phyloP scores from a whole-genome alignment of 2,329 filamentous ascomycete genomes.

The Cercospora canescens region DNA sequence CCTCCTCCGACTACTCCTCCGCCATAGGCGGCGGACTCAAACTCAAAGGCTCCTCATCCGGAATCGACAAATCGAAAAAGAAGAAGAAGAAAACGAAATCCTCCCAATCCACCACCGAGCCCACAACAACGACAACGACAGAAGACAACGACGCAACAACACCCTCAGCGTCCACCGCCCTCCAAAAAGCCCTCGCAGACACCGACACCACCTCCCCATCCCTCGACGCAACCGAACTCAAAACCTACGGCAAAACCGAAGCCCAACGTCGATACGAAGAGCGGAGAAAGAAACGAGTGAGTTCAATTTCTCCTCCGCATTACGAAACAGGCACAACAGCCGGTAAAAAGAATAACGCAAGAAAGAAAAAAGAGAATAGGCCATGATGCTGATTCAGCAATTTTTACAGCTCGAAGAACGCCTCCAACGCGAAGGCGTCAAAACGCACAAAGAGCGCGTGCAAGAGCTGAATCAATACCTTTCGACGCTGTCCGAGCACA shows the following conservation, averaged over 20 bases:
- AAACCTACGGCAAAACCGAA: constrained; percentile 68
- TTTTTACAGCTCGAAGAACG: constrained; percentile 71
- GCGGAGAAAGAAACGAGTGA: constrained; percentile 73
- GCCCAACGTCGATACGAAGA: constrained; percentile 82
- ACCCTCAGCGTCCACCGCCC: constrained; percentile 28
- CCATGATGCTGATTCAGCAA: background rate
- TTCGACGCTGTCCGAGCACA: constrained; percentile 89
- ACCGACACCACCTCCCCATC: constrained; percentile 29
- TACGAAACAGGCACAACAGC: too few relatives aligned
- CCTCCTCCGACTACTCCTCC: constrained; percentile 71
- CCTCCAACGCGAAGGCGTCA: constrained; percentile 79
- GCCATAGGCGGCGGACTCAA: constrained; percentile 74
- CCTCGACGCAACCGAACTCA: constrained; percentile 30
- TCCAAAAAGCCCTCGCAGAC: constrained; percentile 37
- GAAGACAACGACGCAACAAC: constrained; percentile 19
- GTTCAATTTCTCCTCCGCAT: too few relatives aligned
- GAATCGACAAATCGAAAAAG: constrained; percentile 65
- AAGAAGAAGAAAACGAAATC: constrained; percentile 40
- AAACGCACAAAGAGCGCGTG: constrained; percentile 95
- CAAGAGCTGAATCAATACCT: constrained; percentile 95
- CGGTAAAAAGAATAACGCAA: too few relatives aligned
- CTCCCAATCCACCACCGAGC: constrained; percentile 16
- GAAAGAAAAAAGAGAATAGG: background rate
- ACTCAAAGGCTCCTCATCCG: constrained; percentile 70
- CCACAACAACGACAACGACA: constrained; percentile 28